These are phyloP conservation scores for Botrytis porri DNA, from an alignment of 2,329 filamentous ascomycete species.

Conservation along the genomic window DNA sequence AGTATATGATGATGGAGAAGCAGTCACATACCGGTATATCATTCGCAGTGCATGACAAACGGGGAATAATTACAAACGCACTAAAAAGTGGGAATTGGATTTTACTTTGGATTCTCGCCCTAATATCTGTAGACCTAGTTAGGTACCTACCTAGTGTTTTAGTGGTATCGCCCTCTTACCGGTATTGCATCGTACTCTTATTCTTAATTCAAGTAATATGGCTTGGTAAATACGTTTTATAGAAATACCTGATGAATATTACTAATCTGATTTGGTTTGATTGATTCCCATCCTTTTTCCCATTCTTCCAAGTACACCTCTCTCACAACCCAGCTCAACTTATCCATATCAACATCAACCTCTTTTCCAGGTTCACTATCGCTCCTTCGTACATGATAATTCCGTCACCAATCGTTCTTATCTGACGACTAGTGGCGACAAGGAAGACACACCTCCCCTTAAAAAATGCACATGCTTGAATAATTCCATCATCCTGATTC, in stretches of 20 bases:
- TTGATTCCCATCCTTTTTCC: too few species aligned
- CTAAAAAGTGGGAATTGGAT: neutral
- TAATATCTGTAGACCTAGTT: neutral
- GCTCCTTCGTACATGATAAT: neutral
- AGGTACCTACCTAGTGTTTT: too few species aligned
- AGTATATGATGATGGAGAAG: too few species aligned
- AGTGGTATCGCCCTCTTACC: neutral
- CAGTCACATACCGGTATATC: too few species aligned
- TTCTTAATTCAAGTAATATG: too few species aligned
- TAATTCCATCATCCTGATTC: slow-evolving; percentile 1
- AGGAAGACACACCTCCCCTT: neutral
- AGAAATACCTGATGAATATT: too few species aligned
- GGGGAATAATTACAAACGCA: neutral
- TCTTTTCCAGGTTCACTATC: neutral
- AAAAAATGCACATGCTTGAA: neutral
- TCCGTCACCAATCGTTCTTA: slow-evolving; percentile 14
- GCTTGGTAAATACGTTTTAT: too few species aligned
- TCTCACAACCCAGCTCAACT: too few species aligned
- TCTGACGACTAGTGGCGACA: neutral
- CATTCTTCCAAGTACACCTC: neutral
- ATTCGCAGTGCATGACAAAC: neutral
- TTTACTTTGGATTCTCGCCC: neutral
- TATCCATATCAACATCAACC: neutral
- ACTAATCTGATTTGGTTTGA: too few species aligned
- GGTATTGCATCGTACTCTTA: too few species aligned